These are phyloP conservation scores for Albugo candida DNA, from an alignment of 352 stramenopile species.

Conservation along the genomic window DNA sequence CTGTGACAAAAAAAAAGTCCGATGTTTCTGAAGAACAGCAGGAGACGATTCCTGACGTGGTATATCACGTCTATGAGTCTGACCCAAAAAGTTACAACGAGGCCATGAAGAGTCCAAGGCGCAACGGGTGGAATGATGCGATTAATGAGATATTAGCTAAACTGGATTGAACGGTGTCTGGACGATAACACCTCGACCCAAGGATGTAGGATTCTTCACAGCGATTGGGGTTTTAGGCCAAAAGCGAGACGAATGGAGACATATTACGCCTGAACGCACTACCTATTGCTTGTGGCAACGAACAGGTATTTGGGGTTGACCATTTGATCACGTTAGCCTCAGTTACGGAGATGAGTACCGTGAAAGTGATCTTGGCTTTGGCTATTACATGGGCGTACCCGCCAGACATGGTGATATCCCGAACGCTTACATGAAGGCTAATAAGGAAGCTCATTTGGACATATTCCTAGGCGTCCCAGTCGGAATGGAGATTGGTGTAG, in stretches of 20 bases:
- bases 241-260: not conserved
- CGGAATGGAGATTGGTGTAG: no score
- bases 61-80: not conserved
- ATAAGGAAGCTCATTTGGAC: not conserved
- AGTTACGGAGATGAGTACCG: not conserved
- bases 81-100: slow-evolving; percentile 8
- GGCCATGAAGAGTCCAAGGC: not conserved
- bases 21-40: no score
- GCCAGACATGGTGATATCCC: not conserved
- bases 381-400: not conserved
- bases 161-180: slow-evolving; percentile 1
- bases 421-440: slow-evolving; percentile 3
- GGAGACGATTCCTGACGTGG: not conserved
- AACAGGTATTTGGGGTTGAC: slow-evolving; percentile 2
- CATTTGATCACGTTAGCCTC: not conserved
- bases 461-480: slow-evolving; percentile 3
- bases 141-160: not conserved
- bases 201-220: no score
- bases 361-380: slow-evolving; percentile 1
- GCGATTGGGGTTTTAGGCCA: slow-evolving; percentile 3
- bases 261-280: slow-evolving; percentile 5
- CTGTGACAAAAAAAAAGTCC: no score
- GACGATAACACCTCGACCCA: no score
- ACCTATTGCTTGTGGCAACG: not conserved
- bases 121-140: slow-evolving; percentile 1